Evolutionary conservation across 805 yeast species (phyloP).

Genomic region (Teunomyces funiuensis): DNA sequence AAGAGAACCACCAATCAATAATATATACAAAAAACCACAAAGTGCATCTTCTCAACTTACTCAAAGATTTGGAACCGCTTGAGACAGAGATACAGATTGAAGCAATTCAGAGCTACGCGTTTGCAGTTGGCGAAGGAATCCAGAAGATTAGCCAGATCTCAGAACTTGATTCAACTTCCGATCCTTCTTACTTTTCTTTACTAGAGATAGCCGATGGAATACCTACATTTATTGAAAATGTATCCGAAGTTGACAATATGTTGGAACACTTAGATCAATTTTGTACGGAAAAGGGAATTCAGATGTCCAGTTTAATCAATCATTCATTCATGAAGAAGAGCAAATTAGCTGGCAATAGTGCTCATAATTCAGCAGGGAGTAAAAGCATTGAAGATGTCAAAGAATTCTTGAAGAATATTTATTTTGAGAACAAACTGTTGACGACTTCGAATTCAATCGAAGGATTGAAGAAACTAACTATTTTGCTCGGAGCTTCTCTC

Average conservation of each 20-base stretch:
- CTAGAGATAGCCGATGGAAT: constrained; percentile 13
- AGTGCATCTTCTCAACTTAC: neutral
- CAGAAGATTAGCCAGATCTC: constrained; percentile 6
- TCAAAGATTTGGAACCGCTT: neutral
- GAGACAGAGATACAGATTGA: neutral
- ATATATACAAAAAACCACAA: neutral
- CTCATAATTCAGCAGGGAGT: constrained; percentile 4
- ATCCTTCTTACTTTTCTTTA: constrained; percentile 9
- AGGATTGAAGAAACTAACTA: constrained; percentile 8
- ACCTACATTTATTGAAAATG: constrained; percentile 17
- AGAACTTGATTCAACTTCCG: neutral
- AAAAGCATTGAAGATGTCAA: constrained; percentile 10
- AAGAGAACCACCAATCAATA: no score
- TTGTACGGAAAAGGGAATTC: constrained; percentile 16
- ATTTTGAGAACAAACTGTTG: neutral
- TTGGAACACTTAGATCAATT: constrained; percentile 26
- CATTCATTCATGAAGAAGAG: constrained; percentile 17
- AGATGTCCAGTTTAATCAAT: constrained; percentile 13
- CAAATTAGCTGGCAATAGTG: constrained; percentile 15
- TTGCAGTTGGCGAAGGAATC: constrained; percentile 14
- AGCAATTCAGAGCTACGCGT: constrained; percentile 13
- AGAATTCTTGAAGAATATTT: neutral
- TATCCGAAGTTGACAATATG: constrained; percentile 34
- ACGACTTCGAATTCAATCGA: neutral
- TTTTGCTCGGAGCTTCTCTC: constrained; percentile 12